Percentiles rank a stretch among this genome's conserved stretches.
phyloP scores from a whole-genome alignment of 768 basidiomycete genomes.

The Hygrophorus russula region DNA sequence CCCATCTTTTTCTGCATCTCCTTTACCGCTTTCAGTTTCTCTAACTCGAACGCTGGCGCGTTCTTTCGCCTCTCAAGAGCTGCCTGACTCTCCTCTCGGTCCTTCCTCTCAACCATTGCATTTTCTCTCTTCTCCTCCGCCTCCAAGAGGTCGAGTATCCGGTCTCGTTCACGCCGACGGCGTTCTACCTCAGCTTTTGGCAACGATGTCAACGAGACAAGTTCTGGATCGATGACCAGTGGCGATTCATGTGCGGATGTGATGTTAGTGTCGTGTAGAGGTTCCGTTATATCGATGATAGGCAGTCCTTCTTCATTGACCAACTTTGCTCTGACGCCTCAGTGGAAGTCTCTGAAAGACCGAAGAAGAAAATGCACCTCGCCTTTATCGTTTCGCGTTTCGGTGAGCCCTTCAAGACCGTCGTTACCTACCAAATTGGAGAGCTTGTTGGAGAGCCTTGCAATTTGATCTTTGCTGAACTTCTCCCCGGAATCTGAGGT shows the following conservation, averaged over 20 bases:
- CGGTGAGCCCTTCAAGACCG: conserved; percentile 18
- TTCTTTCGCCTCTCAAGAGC: conserved; percentile 40
- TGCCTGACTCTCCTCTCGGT: conserved; percentile 31
- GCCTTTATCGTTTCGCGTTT: conserved; percentile 40
- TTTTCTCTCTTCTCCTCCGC: conserved; percentile 48
- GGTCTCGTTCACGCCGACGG: conserved; percentile 48
- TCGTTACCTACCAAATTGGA: conserved; percentile 43
- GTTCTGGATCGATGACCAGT: conserved; percentile 21
- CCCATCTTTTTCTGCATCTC: conserved; percentile 76
- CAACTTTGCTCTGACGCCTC: conserved; percentile 30
- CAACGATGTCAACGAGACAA: conserved; percentile 36
- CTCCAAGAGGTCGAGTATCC: conserved; percentile 58
- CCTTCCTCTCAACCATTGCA: conserved; percentile 26
- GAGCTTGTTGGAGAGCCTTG: conserved; percentile 48
- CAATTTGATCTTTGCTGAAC: conserved; percentile 35
- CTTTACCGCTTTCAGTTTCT: conserved; percentile 26
- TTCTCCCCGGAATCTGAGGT: conserved; percentile 16
- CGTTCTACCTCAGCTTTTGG: conserved; percentile 26
- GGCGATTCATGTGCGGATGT: conserved; percentile 7
- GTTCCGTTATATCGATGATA: conserved; percentile 68
- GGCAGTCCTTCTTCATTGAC: conserved; percentile 72
- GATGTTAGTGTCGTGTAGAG: conserved; percentile 19
- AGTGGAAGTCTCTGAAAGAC: conserved; percentile 11
- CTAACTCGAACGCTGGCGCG: conserved; percentile 29
- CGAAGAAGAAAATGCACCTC: conserved; percentile 40